Evolutionary conservation across 164 flowering plant genomes (phyloP).

Genomic region (Cinnamomum chago): DNA sequence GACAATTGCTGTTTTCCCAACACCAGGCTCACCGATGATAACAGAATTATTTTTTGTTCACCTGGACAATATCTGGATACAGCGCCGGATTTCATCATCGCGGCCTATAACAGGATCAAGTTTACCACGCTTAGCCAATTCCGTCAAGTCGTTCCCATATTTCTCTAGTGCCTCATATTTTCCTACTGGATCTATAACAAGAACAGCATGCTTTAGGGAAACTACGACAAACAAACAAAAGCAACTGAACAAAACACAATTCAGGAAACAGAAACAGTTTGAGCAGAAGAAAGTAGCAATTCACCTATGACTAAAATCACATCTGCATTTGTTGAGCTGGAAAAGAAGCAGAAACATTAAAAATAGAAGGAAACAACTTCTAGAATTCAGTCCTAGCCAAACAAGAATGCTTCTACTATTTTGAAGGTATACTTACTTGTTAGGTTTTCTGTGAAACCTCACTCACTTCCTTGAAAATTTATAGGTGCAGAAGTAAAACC

Average conservation of each 20-base stretch:
- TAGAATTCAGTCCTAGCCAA: no score
- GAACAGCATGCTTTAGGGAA: background rate
- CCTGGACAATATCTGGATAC: slow-evolving; percentile 86
- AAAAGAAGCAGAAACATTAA: background rate
- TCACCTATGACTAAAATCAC: background rate
- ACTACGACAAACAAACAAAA: background rate
- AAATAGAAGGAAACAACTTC: no score
- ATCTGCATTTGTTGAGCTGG: no score
- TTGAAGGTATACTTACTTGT: no score
- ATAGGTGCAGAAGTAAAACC: no score
- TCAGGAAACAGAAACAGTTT: background rate
- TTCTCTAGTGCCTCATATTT: slow-evolving; percentile 86
- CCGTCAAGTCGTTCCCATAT: slow-evolving; percentile 93
- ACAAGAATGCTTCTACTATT: no score
- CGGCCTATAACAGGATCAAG: slow-evolving; percentile 98
- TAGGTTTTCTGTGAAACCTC: no score
- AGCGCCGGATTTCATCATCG: slow-evolving; percentile 95
- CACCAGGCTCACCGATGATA: slow-evolving; percentile 98
- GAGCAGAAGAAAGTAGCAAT: background rate
- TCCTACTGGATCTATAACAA: slow-evolving; percentile 83
- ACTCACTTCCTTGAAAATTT: no score
- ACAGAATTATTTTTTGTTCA: slow-evolving; percentile 97
- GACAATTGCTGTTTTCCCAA: slow-evolving; percentile 98
- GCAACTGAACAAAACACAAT: background rate
- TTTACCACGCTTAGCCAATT: slow-evolving; percentile 90